Evolutionary conservation across 371 early-diverging fungal genomes (phyloP), one percentile per base, ranked within the genome.

Genomic region (Mucor plumbeus): DNA sequence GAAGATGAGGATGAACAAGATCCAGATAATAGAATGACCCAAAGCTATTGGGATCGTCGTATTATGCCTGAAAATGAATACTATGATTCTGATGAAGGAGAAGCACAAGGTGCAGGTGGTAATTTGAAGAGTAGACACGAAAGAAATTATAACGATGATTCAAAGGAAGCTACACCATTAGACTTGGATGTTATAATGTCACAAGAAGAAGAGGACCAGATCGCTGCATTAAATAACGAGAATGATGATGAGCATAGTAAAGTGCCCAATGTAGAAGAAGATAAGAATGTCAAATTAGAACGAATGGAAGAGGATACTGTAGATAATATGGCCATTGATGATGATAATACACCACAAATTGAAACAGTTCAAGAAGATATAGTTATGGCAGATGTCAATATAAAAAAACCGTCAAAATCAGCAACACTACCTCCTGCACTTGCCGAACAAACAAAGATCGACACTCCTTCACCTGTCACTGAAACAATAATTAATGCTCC

Each of bases 51-150:
- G 71, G 92, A 91, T 75, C 68, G 80, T 39, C 85, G 85, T 34
- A 76, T 86, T n/a, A 77, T 85, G 6, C 90, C 88, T 33, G 87
- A 87, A 26, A 87, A 84, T 47, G 90, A 90, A 74, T 83, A 79
- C 17, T 89, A 89, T 34, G 92, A 92, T 63, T 87, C 87, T 11
- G 90, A 90, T 60, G 91, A 90, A 64, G 90, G 89, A n/a, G 84
- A 84, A 59, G 74, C 74, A 26, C 73, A 75, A 61, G 79, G 77
- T 11, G 64, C 73, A 13, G 61, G 59, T 11, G 61, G 59, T 5
- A 72, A 71, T 47, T 50, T 68, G 14, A 61, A 43, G 39, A 76
- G 76, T 40, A 63, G 72, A 34, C 68, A 80, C 60, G 64, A 80
- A 57, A 73, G 77, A 64, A 68, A 70, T 55, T 75, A 80, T 48